Base-by-base conservation (phyloP, 176 grass and related monocot species). In the Ananas comosus region DNA sequence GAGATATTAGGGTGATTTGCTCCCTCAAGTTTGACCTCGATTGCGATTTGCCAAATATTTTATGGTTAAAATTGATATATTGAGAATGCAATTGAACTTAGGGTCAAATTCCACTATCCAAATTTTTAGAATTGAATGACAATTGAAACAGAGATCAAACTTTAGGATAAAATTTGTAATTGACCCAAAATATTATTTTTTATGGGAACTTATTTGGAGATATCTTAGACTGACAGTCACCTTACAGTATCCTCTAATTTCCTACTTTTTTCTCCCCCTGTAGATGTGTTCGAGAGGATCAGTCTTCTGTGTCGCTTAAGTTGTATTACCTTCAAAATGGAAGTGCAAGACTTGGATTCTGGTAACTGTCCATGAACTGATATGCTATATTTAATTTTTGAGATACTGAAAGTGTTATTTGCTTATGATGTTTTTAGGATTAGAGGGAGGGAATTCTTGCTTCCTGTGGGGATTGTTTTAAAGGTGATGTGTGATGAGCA, bases 321-420 rank as follows among this genome's bases (percentile, higher is more conserved):
- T 63, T 97, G 63, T 97, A 97, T 81, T 97, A 97, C 77, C 81
- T 97, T 72, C 86, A 83, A 81, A 97, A 90, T 92, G 93, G 89
- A 86, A 97, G 93, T 69, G 86, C 88, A 72, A 97, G 93, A 72
- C 65, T 97, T 78, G 93, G 93, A 50, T 97, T 97, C 79, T 97
- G 93, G 93, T 97, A 92, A 83, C 56, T 57, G 70, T 83, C 27
- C 53, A 1, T 50, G 3, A 16, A 27, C 14, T 13, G 27, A 63
- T 69, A 25, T 11, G 9, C 13, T 66, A 1, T 28, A 66, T n/a
- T 52, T 51, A 19, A 52, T 19, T 27, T 14, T 51, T 18, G 33
- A 17, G 4, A 29, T 53, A 29, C 16, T 75, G 48, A 14, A 52
- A 78, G 24, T 64, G 51, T 67, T 74, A 16, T 74, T 24, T 74